Conservation (phyloP, 1,284 basidiomycete species). For the Serendipita sp. region DNA sequence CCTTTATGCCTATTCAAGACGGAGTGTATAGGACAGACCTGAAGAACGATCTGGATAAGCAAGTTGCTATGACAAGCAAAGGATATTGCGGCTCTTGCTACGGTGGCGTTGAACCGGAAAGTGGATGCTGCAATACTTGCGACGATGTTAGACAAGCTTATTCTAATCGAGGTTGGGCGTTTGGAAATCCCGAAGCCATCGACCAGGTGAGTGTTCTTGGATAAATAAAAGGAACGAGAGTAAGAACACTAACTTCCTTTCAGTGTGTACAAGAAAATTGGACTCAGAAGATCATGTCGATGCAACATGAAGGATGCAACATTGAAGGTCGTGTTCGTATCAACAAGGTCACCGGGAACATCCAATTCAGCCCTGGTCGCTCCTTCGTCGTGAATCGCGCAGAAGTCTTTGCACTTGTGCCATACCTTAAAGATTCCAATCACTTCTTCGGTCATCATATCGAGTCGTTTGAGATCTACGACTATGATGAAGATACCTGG, state of each 20-base stretch:
- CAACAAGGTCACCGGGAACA: slow-evolving; percentile 93
- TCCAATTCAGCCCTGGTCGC: slow-evolving; percentile 77
- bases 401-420: slow-evolving; percentile 86
- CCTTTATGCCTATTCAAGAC: slow-evolving; percentile 32
- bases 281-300: slow-evolving; percentile 86
- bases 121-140: slow-evolving; percentile 91
- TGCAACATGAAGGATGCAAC: slow-evolving; percentile 90
- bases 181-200: slow-evolving; percentile 54
- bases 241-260: slow-evolving; percentile 6
- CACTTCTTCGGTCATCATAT: slow-evolving; percentile 93
- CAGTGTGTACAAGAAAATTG: slow-evolving; percentile 91
- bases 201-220: slow-evolving; percentile 61
- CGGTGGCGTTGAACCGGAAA: slow-evolving; percentile 69
- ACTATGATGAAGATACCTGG: slow-evolving; percentile 61
- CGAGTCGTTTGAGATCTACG: slow-evolving; percentile 70
- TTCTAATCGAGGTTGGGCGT: slow-evolving; percentile 87
- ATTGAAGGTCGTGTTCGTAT: slow-evolving; percentile 82
- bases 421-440: slow-evolving; percentile 78
- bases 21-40: slow-evolving; percentile 33
- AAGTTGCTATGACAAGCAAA: slow-evolving; percentile 45
- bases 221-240: neutral
- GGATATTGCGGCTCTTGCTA: slow-evolving; percentile 95
- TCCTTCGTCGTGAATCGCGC: slow-evolving; percentile 82
- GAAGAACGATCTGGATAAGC: slow-evolving; percentile 72
- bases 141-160: slow-evolving; percentile 91